phyloP scores from a whole-genome alignment of 176 grass and related monocot genomes.

The Areca catechu region DNA sequence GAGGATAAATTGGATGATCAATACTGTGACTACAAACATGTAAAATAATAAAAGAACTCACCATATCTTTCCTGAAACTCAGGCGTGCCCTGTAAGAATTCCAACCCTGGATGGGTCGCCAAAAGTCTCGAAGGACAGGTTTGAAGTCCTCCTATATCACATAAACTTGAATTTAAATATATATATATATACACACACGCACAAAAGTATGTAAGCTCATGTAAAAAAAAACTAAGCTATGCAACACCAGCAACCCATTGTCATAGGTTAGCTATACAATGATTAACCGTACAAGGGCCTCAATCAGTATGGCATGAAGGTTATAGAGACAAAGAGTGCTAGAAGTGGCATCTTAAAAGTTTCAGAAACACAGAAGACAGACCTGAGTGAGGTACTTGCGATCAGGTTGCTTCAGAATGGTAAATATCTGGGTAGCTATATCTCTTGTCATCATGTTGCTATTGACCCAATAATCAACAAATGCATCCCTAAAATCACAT shows the following conservation, averaged over 20 bases:
- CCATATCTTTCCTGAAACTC: slow-evolving; percentile 99
- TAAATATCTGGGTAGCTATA: slow-evolving; percentile 81
- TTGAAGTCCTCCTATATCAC: slow-evolving; percentile 85
- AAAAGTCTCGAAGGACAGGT: slow-evolving; percentile 79
- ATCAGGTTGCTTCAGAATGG: slow-evolving; percentile 65
- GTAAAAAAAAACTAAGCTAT: too few relatives aligned
- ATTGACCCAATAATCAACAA: slow-evolving; percentile 93
- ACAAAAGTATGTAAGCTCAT: too few relatives aligned
- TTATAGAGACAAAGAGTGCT: too few relatives aligned
- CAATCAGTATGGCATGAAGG: too few relatives aligned
- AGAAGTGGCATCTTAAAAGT: too few relatives aligned
- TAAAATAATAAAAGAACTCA: slow-evolving; percentile 22
- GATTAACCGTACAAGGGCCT: too few relatives aligned
- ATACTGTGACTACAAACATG: background rate
- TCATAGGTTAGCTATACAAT: too few relatives aligned
- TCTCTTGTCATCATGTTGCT: slow-evolving; percentile 88
- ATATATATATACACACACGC: too few relatives aligned
- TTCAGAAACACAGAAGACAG: slow-evolving; percentile 13
- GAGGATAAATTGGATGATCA: too few relatives aligned
- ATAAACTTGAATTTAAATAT: too few relatives aligned
- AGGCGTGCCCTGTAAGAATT: slow-evolving; percentile 97
- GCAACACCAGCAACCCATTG: too few relatives aligned
- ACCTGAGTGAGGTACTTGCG: slow-evolving; percentile 74
- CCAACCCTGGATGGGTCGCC: slow-evolving; percentile 90
- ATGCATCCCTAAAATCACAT: slow-evolving; percentile 65